Evolutionary conservation across 2,329 filamentous ascomycete species (phyloP).

Genomic region (Colletotrichum sojae): DNA sequence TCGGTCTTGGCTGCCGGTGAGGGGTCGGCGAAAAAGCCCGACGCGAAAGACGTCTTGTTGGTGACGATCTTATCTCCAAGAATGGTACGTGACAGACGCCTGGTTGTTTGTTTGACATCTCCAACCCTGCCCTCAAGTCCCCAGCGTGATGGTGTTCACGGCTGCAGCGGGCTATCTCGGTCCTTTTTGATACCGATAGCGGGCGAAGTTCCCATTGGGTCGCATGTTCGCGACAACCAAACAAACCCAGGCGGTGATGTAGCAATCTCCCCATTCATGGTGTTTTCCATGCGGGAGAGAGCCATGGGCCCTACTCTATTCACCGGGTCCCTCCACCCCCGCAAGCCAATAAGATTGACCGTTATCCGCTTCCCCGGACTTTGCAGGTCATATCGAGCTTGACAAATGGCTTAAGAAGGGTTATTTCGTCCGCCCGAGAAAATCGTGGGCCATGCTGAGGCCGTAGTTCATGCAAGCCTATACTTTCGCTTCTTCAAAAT

Average conservation of each 20-base stretch:
- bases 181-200: neutral
- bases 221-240: neutral
- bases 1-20: slow-evolving; percentile 7
- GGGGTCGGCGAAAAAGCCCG: neutral
- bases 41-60: neutral
- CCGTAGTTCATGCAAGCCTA: neutral
- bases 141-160: neutral
- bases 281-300: neutral
- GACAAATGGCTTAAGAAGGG: neutral
- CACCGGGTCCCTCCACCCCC: neutral
- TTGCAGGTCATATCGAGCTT: neutral
- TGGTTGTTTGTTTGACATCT: neutral
- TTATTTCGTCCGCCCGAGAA: neutral
- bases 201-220: neutral
- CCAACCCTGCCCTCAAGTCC: too few relatives aligned
- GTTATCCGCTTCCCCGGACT: slow-evolving; percentile 13
- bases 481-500: too few relatives aligned
- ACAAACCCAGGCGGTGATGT: neutral
- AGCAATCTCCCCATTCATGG: neutral
- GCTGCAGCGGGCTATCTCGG: neutral
- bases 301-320: neutral
- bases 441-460: neutral
- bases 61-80: neutral
- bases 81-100: neutral
- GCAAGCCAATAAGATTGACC: too few relatives aligned